Conservation (phyloP, 164 flowering plant species). For the Stephania japonica region DNA sequence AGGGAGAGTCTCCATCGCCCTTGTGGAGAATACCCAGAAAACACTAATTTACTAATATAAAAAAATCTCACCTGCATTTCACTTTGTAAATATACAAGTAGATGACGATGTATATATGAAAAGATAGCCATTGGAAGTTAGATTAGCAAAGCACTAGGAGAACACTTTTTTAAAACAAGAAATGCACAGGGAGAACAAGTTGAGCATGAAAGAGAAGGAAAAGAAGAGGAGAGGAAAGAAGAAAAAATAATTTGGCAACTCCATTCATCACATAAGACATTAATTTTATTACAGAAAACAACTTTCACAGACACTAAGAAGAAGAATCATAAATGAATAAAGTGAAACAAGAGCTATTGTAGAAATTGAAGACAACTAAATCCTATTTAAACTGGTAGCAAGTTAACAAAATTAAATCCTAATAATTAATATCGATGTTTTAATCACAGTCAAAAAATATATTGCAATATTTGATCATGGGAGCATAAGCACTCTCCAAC, state of each 20-base stretch:
- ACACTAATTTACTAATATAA: too few relatives aligned
- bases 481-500: background rate
- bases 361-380: too few relatives aligned
- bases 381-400: background rate
- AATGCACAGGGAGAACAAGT: background rate
- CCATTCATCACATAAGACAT: background rate
- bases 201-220: background rate
- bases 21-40: too few relatives aligned
- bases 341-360: background rate
- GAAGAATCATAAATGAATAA: background rate
- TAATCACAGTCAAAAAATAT: background rate
- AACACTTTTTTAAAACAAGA: background rate
- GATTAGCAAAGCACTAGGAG: background rate
- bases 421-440: too few relatives aligned
- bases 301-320: background rate
- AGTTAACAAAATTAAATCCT: background rate
- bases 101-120: too few relatives aligned
- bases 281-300: background rate
- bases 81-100: too few relatives aligned
- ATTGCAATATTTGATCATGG: background rate
- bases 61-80: too few relatives aligned
- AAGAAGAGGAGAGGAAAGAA: too few relatives aligned
- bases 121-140: background rate
- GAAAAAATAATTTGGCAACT: too few relatives aligned
- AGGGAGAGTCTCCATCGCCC: too few relatives aligned